Percentiles rank a stretch among this genome's conserved stretches.
Conservation (phyloP, 805 yeast genomes). For the Candida krabiensis region DNA sequence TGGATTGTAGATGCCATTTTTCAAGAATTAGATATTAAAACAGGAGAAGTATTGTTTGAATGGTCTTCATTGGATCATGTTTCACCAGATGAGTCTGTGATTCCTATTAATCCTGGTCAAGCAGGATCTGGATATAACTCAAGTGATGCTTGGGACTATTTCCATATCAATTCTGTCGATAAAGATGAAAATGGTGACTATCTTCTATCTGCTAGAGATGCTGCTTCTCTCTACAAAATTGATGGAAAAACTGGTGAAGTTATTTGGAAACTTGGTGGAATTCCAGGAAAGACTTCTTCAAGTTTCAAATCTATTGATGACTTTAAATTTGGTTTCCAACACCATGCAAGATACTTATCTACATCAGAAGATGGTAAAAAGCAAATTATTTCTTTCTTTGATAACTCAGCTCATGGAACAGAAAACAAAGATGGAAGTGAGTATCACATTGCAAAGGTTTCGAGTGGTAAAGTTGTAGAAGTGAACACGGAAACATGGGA, state of each 20-base stretch:
- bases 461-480: conserved; percentile 37
- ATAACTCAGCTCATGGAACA: conserved; percentile 38
- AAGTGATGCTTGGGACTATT: conserved; percentile 40
- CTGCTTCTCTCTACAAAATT: conserved; percentile 35
- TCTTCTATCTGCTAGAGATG: conserved; percentile 36
- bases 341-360: conserved; percentile 34
- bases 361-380: conserved; percentile 26
- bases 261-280: conserved; percentile 36
- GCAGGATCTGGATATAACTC: conserved; percentile 37
- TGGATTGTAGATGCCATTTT: conserved; percentile 38
- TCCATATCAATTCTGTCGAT: conserved; percentile 41
- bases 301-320: conserved; percentile 17
- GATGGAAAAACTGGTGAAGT: conserved; percentile 37
- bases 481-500: conserved; percentile 30
- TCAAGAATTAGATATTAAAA: conserved; percentile 37
- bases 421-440: conserved; percentile 32
- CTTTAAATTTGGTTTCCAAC: conserved; percentile 37
- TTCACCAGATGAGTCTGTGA: conserved; percentile 33
- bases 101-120: conserved; percentile 32
- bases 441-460: conserved; percentile 23
- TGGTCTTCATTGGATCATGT: conserved; percentile 37
- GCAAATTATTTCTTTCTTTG: conserved; percentile 37
- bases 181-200: conserved; percentile 37
- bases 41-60: conserved; percentile 37
- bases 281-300: conserved; percentile 16